These are phyloP conservation scores for Aureobasidium sp. DNA, from an alignment of 2,329 filamentous ascomycete species.

Conservation along the genomic window DNA sequence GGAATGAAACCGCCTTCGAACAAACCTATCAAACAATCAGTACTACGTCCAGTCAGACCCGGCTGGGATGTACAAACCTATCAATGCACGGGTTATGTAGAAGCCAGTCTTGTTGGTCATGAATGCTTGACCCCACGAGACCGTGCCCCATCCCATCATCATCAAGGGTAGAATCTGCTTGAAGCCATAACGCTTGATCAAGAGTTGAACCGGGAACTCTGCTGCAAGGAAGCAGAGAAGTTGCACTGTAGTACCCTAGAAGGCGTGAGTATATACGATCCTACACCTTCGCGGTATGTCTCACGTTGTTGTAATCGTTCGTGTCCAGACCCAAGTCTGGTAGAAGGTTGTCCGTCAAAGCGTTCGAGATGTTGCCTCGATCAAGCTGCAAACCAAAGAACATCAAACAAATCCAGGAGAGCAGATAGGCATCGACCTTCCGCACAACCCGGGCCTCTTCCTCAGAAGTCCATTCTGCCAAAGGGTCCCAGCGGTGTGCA, in stretches of 20 bases:
- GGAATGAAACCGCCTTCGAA: slow-evolving; percentile 17
- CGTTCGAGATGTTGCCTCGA: slow-evolving; percentile 15
- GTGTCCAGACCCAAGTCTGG: slow-evolving; percentile 12
- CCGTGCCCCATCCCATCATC: slow-evolving; percentile 15
- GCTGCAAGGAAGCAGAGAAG: slow-evolving; percentile 11
- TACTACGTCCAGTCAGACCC: not conserved
- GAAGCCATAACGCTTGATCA: slow-evolving; percentile 16
- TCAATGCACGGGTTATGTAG: slow-evolving; percentile 13
- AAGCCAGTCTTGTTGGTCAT: slow-evolving; percentile 13
- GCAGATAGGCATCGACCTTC: slow-evolving; percentile 15
- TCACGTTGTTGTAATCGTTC: slow-evolving; percentile 16
- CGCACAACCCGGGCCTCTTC: slow-evolving; percentile 15
- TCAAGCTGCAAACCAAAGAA: slow-evolving; percentile 15
- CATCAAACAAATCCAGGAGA: slow-evolving; percentile 15
- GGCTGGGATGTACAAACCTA: not conserved
- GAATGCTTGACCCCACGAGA: slow-evolving; percentile 11
- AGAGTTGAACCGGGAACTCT: slow-evolving; percentile 16
- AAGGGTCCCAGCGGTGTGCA: slow-evolving; percentile 10
- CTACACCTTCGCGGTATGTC: not conserved
- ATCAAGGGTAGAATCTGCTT: slow-evolving; percentile 13
- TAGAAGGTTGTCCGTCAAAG: slow-evolving; percentile 16
- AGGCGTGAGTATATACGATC: slow-evolving; percentile 22
- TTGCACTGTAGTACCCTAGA: slow-evolving; percentile 9
- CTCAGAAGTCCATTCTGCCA: slow-evolving; percentile 11
- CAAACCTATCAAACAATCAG: slow-evolving; percentile 3